A percentile compares a stretch with the other conserved stretches of the same genome.
phyloP scores from a whole-genome alignment of 2,329 filamentous ascomycete genomes.

The Pseudogymnoascus sp. region DNA sequence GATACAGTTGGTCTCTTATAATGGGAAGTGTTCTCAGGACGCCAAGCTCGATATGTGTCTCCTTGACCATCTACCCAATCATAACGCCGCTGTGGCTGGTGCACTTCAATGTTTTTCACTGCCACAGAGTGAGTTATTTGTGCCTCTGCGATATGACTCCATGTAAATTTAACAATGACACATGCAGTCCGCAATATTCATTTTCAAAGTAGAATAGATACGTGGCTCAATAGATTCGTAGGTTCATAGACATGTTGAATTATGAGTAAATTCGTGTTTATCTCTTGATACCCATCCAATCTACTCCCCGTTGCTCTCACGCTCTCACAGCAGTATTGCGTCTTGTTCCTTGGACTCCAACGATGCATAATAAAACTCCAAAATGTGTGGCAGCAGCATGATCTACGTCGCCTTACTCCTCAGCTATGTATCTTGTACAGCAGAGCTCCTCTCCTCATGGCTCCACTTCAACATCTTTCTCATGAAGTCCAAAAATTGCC shows the following conservation, averaged over 20 bases:
- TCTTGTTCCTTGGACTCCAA: not conserved
- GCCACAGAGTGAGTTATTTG: not conserved
- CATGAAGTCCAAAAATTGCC: conserved; percentile 28
- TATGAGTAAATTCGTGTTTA: not conserved
- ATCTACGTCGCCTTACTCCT: not conserved
- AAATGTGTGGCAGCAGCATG: no score
- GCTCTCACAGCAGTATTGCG: not conserved
- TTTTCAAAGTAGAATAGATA: not conserved
- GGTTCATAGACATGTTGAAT: not conserved
- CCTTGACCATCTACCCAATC: not conserved
- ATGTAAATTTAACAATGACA: not conserved
- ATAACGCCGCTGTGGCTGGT: not conserved
- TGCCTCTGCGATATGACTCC: not conserved
- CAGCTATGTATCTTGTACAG: not conserved
- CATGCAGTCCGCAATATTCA: not conserved
- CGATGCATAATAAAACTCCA: no score
- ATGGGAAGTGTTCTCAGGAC: not conserved
- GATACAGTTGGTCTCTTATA: not conserved
- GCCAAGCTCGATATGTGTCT: not conserved
- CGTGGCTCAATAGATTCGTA: not conserved
- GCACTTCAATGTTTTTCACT: not conserved
- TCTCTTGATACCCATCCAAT: not conserved
- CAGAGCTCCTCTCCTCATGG: conserved; percentile 14
- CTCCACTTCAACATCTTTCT: conserved; percentile 32
- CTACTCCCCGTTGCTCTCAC: not conserved